Base-by-base conservation (phyloP, 2,329 filamentous ascomycete species). In the Aureobasidium sp. region DNA sequence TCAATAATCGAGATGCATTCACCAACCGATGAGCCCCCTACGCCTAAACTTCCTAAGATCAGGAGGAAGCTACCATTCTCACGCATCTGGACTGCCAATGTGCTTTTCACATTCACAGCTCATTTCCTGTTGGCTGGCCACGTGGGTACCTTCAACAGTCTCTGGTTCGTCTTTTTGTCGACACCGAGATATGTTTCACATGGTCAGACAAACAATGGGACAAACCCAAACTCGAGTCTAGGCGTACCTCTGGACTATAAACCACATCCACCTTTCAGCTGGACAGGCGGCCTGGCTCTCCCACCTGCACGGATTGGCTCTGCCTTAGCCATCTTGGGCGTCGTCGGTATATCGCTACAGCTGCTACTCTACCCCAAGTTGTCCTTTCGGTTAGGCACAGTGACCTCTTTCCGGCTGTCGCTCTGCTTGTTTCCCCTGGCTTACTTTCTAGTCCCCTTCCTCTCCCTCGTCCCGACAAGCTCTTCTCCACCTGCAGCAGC, bases 91-190 rank as follows among this genome's bases (percentile, higher is more conserved):
- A 81, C 78, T 0, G 69, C 66, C 12, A 79, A 79, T 62, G 72
- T 81, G 5, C 66, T 78, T 53, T 68, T 73, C 55, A 79, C 77
- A 0, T 69, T 81, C 5, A 67, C 76, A 7, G 71, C 78, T 0
- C 78, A 80, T 63, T 77, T 74, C 13, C 66, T 79, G 26, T 72
- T 80, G 5, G 75, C 77, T 8, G 74, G 77, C 70, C 79, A 81
- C 63, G 74, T 80, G 24, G 77, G 79, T 5, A 78, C 76, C 1
- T 81, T 81, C 72, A 79, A 75, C 68, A 76, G 73, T 32, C 70
- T 81, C 36, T 81, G 78, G 77, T 80, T 79, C 66, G 75, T 79
- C 59, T 80, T 78, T 66, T 75, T 81, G 36, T 79, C 77, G 2
- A 75, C 77, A 4, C 76, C 77, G 2, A 74, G 78, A 43, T 79